These are phyloP conservation scores for Lodderomyces orthopsilosis DNA, from an alignment of 1,139 yeast species.

Conservation along the genomic window DNA sequence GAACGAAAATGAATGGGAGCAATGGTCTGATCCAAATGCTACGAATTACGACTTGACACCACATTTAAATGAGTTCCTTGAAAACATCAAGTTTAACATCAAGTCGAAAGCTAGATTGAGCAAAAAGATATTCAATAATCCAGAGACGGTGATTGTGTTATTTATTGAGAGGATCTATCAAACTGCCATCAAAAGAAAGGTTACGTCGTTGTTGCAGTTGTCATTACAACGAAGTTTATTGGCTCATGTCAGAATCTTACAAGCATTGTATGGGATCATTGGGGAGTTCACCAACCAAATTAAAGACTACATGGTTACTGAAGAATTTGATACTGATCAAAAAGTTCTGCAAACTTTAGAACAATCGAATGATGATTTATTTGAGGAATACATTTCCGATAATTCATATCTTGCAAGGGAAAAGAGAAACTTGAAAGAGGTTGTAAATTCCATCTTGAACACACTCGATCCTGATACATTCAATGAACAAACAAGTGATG, in stretches of 20 bases:
- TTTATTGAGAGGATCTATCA: slow-evolving; percentile 78
- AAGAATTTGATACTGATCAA: slow-evolving; percentile 42
- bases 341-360: slow-evolving; percentile 61
- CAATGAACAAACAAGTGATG: slow-evolving; percentile 45
- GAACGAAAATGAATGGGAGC: background rate
- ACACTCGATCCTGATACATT: slow-evolving; percentile 40
- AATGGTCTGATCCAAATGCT: slow-evolving; percentile 2
- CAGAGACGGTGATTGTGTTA: slow-evolving; percentile 61
- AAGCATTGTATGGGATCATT: slow-evolving; percentile 58
- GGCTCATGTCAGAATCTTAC: slow-evolving; percentile 77
- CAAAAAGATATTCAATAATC: slow-evolving; percentile 67
- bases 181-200: slow-evolving; percentile 67
- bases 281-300: slow-evolving; percentile 66
- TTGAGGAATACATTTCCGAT: slow-evolving; percentile 67
- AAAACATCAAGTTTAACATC: slow-evolving; percentile 42
- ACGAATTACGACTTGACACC: slow-evolving; percentile 27
- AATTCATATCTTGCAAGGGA: slow-evolving; percentile 72
- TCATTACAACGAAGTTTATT: slow-evolving; percentile 65
- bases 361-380: slow-evolving; percentile 68
- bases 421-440: slow-evolving; percentile 64
- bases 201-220: slow-evolving; percentile 59
- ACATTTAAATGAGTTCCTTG: slow-evolving; percentile 29
- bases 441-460: slow-evolving; percentile 51
- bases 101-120: slow-evolving; percentile 74
- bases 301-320: slow-evolving; percentile 53